phyloP scores from a whole-genome alignment of 2,329 filamentous ascomycete genomes.

The Aspergillus texensis region DNA sequence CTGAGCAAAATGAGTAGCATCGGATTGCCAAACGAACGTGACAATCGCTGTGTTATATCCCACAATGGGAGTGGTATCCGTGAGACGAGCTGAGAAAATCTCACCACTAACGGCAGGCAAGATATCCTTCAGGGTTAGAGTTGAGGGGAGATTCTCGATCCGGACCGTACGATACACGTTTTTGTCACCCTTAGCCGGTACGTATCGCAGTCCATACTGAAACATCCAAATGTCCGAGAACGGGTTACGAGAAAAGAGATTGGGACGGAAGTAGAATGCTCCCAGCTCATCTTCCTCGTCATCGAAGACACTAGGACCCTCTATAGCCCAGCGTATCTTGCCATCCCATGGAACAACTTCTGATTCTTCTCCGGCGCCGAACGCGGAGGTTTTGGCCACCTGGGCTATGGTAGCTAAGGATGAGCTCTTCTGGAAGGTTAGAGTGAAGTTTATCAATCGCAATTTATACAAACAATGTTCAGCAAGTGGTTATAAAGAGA shows the following conservation, averaged over 20 bases:
- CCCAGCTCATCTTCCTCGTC: conserved; percentile 23
- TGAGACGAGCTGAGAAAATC: conserved; percentile 32
- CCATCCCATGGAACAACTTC: conserved; percentile 24
- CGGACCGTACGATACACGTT: conserved; percentile 34
- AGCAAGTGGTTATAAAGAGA: neutral
- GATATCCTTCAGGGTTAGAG: conserved; percentile 26
- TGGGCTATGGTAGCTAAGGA: neutral
- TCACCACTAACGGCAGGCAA: conserved; percentile 28
- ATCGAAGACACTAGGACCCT: conserved; percentile 26
- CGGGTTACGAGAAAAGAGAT: conserved; percentile 11
- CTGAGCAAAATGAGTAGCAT: conserved; percentile 27
- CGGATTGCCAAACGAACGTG: conserved; percentile 29
- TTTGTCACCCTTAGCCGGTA: conserved; percentile 23
- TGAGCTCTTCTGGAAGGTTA: neutral
- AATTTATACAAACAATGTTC: neutral
- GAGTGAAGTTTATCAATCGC: neutral
- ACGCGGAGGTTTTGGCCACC: neutral
- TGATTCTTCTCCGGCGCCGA: neutral
- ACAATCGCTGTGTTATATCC: conserved; percentile 35
- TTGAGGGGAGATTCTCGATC: conserved; percentile 29
- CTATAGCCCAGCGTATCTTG: conserved; percentile 24
- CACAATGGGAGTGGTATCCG: conserved; percentile 31
- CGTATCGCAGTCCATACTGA: conserved; percentile 36
- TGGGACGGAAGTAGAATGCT: conserved; percentile 15
- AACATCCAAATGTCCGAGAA: conserved; percentile 27